Base-by-base conservation (phyloP, 31 red algal species). In the Odonthalia washingtoniensis region DNA sequence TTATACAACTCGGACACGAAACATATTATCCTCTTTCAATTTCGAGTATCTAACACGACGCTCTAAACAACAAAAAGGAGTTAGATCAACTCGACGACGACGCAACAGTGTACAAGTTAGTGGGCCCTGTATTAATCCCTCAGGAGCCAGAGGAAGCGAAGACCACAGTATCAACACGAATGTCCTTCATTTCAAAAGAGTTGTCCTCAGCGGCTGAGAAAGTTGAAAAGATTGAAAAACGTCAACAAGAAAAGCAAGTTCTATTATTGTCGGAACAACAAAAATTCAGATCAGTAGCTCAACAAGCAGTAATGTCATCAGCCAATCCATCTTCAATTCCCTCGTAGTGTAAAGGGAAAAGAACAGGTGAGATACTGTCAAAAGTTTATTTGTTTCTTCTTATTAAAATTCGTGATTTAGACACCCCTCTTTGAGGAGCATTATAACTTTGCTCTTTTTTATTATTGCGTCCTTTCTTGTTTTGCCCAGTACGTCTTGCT, bases 171-270 rank as follows among this genome's bases (percentile, higher is more conserved):
- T 64, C 57, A 43, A 94, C 85, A 16, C 79, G 92, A 72, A 89
- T 94, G 36, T 78, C 83, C 46, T 94, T 82, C 65, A 94, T 94
- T 77, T 89, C 85, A 31, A 85, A 89, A 31, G 92, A 94, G 72
- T 63, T 93, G 1, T 62, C 64, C 3, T 78, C 21, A 31, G 91
- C 91, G 0, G 79, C 78, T 46, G 78, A 67, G 60, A 78, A 81
- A 52, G 78, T 88, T 5, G 60, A 93, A 53, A 62, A 72, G 42
- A 66, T 88, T 5, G 91, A 93, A 65, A 88, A 84, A 53, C 69
- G 70, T 31, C 78, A 87, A 80, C 84, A 93, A 72, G 65, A 86
- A 31, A 77, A 79, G 30, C 76, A 73, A 33, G 61, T 88, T 44
- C 67, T 72, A 5, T 60, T 93, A 0, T 52, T 93, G 6, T 33